Conservation (phyloP, 345 rosid species). For the Erodium maritimum region DNA sequence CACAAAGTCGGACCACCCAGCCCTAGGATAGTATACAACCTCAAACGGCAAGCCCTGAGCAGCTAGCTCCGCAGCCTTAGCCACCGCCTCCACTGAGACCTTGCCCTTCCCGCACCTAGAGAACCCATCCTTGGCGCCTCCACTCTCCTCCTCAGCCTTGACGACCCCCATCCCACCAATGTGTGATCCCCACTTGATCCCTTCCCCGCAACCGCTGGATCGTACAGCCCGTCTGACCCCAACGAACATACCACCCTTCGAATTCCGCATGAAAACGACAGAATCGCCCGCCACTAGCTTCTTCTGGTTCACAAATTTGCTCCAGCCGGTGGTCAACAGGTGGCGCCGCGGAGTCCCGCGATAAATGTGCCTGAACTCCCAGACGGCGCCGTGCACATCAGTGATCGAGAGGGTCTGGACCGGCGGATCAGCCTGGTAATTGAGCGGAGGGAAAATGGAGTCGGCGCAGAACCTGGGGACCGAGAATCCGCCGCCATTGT, state of each 20-base stretch:
- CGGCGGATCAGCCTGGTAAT: conserved; percentile 69
- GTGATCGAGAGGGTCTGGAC: conserved; percentile 58
- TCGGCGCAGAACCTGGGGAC: conserved; percentile 93
- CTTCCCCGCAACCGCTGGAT: conserved; percentile 13
- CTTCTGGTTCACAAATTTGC: conserved; percentile 80
- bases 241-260: conserved; percentile 37
- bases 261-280: conserved; percentile 66
- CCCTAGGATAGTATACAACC: conserved; percentile 66
- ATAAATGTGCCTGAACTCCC: conserved; percentile 88
- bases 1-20: conserved; percentile 65
- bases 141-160: no score
- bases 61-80: conserved; percentile 45
- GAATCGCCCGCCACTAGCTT: conserved; percentile 85
- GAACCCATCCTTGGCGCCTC: conserved; percentile 41
- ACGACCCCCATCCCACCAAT: conserved; percentile 13
- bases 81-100: conserved; percentile 43
- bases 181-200: no score
- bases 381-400: conserved; percentile 55
- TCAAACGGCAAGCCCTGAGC: conserved; percentile 49
- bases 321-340: conserved; percentile 88
- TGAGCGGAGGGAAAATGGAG: conserved; percentile 64
- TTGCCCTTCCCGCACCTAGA: conserved; percentile 29
- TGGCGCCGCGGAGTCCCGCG: conserved; percentile 88
- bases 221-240: conserved; percentile 52
- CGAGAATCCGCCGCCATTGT: conserved; percentile 92